Evolutionary conservation across 441 rosid species (phyloP).

Genomic region (Arabidopsis lyrata): DNA sequence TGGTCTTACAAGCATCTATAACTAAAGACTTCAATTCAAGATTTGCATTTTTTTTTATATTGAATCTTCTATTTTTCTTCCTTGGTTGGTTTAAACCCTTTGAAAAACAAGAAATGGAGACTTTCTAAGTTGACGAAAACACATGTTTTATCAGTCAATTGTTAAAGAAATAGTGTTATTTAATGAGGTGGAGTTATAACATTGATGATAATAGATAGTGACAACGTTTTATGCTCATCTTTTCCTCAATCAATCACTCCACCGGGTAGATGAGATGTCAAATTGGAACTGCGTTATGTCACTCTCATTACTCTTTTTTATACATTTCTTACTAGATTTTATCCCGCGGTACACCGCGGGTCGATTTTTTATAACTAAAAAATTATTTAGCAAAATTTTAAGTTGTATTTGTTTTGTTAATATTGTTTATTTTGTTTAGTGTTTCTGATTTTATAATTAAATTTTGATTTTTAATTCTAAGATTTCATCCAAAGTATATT

Average conservation of each 20-base stretch:
- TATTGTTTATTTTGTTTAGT: too few relatives aligned
- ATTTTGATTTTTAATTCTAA: too few relatives aligned
- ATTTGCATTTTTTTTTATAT: constrained; percentile 12
- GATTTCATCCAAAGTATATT: too few relatives aligned
- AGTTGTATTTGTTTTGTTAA: too few relatives aligned
- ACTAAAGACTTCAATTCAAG: constrained; percentile 21
- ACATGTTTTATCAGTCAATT: constrained; percentile 26
- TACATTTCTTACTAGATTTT: too few relatives aligned
- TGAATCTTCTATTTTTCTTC: background rate
- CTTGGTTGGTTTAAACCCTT: constrained; percentile 32
- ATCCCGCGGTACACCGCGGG: too few relatives aligned
- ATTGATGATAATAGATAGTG: constrained; percentile 34
- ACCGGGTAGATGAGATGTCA: constrained; percentile 43
- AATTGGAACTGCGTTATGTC: constrained; percentile 37
- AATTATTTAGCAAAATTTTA: too few relatives aligned
- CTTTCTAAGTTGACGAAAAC: constrained; percentile 9
- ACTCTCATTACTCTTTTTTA: constrained; percentile 19
- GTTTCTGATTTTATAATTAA: too few relatives aligned
- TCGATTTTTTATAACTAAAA: too few relatives aligned
- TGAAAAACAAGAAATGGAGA: constrained; percentile 18
- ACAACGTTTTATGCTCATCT: constrained; percentile 26
- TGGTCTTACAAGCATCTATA: constrained; percentile 12
- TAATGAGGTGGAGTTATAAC: constrained; percentile 38
- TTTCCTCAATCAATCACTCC: constrained; percentile 37
- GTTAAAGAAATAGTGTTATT: too few relatives aligned